phyloP scores from a whole-genome alignment of 768 basidiomycete species.

The Amanita jacksonii region DNA sequence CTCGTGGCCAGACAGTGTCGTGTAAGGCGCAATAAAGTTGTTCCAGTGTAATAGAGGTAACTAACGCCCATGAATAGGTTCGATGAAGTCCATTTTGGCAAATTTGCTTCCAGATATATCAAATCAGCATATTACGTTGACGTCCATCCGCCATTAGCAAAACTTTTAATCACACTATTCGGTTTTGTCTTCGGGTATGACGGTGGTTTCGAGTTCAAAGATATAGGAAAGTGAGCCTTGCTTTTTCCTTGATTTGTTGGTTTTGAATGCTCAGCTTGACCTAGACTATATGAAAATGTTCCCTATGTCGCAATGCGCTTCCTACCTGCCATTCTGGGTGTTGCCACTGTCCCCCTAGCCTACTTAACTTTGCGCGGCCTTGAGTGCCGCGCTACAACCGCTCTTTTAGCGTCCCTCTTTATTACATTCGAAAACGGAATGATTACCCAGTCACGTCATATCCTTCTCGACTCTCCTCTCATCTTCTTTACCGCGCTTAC shows the following conservation, averaged over 20 bases:
- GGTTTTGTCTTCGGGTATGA: slow-evolving; percentile 83
- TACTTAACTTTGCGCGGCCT: slow-evolving; percentile 92
- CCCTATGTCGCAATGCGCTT: slow-evolving; percentile 97
- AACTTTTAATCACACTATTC: slow-evolving; percentile 87
- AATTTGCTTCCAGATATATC: slow-evolving; percentile 92
- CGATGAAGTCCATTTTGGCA: slow-evolving; percentile 98
- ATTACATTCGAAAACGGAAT: slow-evolving; percentile 96
- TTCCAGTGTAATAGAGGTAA: background rate
- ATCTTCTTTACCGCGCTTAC: slow-evolving; percentile 96
- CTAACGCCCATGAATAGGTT: slow-evolving; percentile 44
- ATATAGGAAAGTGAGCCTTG: slow-evolving; percentile 94
- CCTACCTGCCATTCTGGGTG: slow-evolving; percentile 84
- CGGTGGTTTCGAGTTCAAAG: slow-evolving; percentile 94
- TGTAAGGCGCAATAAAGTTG: slow-evolving; percentile 48
- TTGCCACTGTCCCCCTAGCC: slow-evolving; percentile 81
- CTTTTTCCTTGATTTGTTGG: slow-evolving; percentile 10
- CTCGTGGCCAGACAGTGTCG: slow-evolving; percentile 82
- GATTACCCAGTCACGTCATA: slow-evolving; percentile 91
- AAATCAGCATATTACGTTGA: slow-evolving; percentile 88
- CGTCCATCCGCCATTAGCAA: slow-evolving; percentile 96
- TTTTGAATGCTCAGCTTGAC: background rate
- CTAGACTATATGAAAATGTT: slow-evolving; percentile 72
- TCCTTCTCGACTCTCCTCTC: slow-evolving; percentile 96
- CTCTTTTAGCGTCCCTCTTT: slow-evolving; percentile 83
- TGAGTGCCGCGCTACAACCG: slow-evolving; percentile 85